Evolutionary conservation across 176 grass and related monocot species (phyloP), one percentile per base, ranked within the genome.

Genomic region (Carex parvula): DNA sequence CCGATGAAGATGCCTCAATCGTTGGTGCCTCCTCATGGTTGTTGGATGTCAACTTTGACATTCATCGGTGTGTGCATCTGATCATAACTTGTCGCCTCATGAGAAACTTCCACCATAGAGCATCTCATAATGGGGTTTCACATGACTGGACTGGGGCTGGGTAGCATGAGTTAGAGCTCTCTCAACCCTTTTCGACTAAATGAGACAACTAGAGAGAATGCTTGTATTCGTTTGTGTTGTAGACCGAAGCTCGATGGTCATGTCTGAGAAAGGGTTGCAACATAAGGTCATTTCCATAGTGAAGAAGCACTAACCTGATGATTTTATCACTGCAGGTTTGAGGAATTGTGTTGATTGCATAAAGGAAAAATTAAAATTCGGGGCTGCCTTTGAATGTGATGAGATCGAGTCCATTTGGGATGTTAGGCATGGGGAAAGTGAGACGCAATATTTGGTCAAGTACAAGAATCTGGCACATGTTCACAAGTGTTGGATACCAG

Each of bases 331-430:
- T 68, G 60, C 65, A 80, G 90, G 93, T 58, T 90, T 90, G 90
- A 54, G 88, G 64, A 15, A 17, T 59, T 94, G 93, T 52, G 80
- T 73, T 44, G 5, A 42, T 80, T 94, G 93, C 75, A 80, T 72
- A 60, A 92, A 92, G 88, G 83, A 76, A 70, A 90, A 78, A 83
- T 60, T 94, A 76, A 86, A 89, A 85, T 92, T 85, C 24, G 90
- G 90, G 9, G 60, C 90, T 65, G 80, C 83, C 81, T 88, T 88
- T 57, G 86, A 90, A 66, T 85, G 80, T 65, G 82, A 90, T 64
- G 90, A 83, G 64, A 70, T 94, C 57, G 90, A 94, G 58, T 92
- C 90, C 85, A 35, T 92, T 71, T 94, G 90, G 88, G 84, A 94
- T 88, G 64, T 94, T 70, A 94, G n/a, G n/a, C 87, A 92, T 17